phyloP scores from a whole-genome alignment of 306 rosid species.

The Vigna unguiculata region DNA sequence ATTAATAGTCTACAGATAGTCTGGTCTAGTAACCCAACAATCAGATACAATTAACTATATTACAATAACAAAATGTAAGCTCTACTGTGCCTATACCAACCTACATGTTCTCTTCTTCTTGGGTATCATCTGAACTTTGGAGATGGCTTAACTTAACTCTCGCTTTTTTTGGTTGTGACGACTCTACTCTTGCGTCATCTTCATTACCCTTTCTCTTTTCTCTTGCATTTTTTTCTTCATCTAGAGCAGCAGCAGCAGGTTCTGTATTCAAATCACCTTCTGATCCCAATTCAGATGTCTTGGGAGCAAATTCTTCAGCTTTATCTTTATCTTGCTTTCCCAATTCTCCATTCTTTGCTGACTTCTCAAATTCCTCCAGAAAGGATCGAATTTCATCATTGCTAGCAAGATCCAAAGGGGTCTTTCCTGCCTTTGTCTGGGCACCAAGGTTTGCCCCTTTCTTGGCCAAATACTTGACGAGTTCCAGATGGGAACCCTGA shows the following conservation, averaged over 20 bases:
- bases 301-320: conserved; percentile 58
- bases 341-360: conserved; percentile 54
- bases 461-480: conserved; percentile 81
- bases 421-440: conserved; percentile 83
- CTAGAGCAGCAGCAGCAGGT: conserved; percentile 44
- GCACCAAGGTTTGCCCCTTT: conserved; percentile 73
- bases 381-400: conserved; percentile 68
- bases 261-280: conserved; percentile 52
- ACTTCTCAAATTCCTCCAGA: conserved; percentile 63
- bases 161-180: conserved; percentile 62
- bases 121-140: conserved; percentile 66
- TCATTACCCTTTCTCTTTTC: conserved; percentile 71
- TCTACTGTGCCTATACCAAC: conserved; percentile 34
- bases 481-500: conserved; percentile 82
- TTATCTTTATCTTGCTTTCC: conserved; percentile 50
- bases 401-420: conserved; percentile 76
- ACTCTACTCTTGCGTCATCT: conserved; percentile 52
- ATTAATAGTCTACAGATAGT: conserved; percentile 25
- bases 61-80: conserved; percentile 9
- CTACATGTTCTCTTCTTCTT: conserved; percentile 57
- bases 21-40: conserved; percentile 25
- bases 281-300: conserved; percentile 45
- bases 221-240: conserved; percentile 51
- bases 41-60: conserved; percentile 32
- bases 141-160: conserved; percentile 72